Base-by-base conservation (phyloP, 768 basidiomycete genomes). In the Trametes sanguinea region DNA sequence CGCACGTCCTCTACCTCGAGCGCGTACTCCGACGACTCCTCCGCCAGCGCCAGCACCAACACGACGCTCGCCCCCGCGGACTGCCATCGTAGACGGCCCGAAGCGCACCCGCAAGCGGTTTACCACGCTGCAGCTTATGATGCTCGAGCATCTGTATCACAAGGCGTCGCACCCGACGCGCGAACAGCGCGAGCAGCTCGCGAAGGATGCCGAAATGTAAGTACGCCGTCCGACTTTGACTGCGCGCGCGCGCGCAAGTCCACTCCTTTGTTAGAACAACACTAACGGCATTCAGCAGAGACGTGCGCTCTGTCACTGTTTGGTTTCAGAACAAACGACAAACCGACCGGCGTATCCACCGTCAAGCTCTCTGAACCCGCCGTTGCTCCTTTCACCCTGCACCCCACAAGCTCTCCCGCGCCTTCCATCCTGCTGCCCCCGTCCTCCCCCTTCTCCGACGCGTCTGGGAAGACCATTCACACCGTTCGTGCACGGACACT, bases 131-230 rank as follows among this genome's bases (percentile, higher is more conserved):
- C 89, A 90, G 75, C 83, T 90, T 68, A 83, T 83, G 65, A 81
- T 88, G 77, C 83, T 90, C 59, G 89, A 90, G 73, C 81, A 86
- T 63, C 81, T 90, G 46, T 90, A 86, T 70, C 88, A 88, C 74
- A 80, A 82, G 63, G 84, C 82, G 59, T 88, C 87, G 0, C 89
- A 90, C 69, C 89, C 89, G 4, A 87, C 87, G n/a, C 82, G 89
- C 39, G 85, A 86, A 62, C 85, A 90, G 64, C 84, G 89, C 64
- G 89, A 90, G 64, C 72, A 77, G 0, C 78, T 89, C 45, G 88
- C 88, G 8, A 78, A 72, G 45, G 76, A 83, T 10, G 85, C 85
- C 11, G 79, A 77, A 70, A 89, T 90, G 89, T 90, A 74, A 71
- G 87, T 29, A 16, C 33, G n/a, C 16, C 52, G 22, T 40, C 33